Evolutionary conservation across 352 stramenopile species (phyloP), one percentile per base, ranked within the genome.

Genomic region (Pythium pyrilobum): DNA sequence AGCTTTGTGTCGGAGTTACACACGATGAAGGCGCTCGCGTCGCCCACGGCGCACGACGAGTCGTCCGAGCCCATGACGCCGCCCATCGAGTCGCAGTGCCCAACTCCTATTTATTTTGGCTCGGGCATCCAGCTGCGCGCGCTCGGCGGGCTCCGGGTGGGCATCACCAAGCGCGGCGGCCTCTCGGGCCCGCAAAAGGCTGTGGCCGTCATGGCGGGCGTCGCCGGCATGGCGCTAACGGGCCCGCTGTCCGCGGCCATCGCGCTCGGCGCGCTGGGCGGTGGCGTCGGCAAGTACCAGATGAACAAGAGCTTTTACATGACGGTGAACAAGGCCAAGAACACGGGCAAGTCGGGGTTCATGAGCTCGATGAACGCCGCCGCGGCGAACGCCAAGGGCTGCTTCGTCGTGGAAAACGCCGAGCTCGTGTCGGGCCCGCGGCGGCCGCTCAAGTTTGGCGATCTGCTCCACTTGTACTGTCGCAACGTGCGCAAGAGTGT

Each of bases 221-320:
- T 82, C 18, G 77, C 74, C 16, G 74, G 74, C 6, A 63, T 85
- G 10, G 71, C 76, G 2, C 57, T 89, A 15, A 81, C 71, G 0
- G 73, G 73, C 4, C 74, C 75, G 11, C 49, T 86, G 15, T 81
- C 73, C 10, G 71, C 73, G 5, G 66, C 80, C 13, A 59, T 89
- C 20, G 69, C 75, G 1, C 50, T 86, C 1, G 75, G 75, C 12
- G 78, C 73, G 0, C 50, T 89, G 7, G 71, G 75, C 11, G 70
- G 72, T 36, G 75, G 75, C 31, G 62, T 84, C 8, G 71, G 73
- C 45, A 84, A 79, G 64, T 85, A 86, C 51, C 78, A 86, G 37
- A 45, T 85, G 21, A 89, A 81, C 56, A 89, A 86, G 53, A 66
- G 71, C 25, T 67, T 66, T 23, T 84, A 77, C 18, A 29, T 89